Evolutionary conservation across 257 asterid species (phyloP), one percentile per base, ranked within the genome.

Genomic region (Ophiorrhiza pumila): DNA sequence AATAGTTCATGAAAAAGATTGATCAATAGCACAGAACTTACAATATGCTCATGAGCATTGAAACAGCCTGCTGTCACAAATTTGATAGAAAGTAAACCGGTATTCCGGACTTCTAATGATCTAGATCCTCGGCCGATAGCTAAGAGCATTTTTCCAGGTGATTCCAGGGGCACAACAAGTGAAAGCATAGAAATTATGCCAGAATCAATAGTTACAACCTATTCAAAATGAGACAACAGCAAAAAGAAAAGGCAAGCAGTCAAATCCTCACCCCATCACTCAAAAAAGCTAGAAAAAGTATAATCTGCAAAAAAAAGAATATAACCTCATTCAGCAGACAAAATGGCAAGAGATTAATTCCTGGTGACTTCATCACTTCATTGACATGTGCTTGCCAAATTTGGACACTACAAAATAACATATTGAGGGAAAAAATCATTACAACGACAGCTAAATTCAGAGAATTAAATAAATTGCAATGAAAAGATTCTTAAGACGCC

Each of bases 81-180:
- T 57, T 79, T 75, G 57, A 70, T 59, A 65, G 72, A 62, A 13
- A 68, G 55, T 71, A 85, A 75, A 79, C 90, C 91, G 71, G 86
- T 81, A 74, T 65, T 77, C 90, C 90, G 87, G 71, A 86, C 78
- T 84, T 90, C 97, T 74, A 92, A 58, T 74, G 88, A 82, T 59
- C 98, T 96, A 23, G 96, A 92, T 74, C 96, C 96, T 76, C 83
- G 87, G 65, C 98, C 98, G 79, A 90, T 65, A 80, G 97, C 98
- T 79, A 90, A 77, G 71, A 65, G 82, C 79, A 85, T 65, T 74
- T 76, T 83, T 68, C 71, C 72, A 20, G 87, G 86, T 37, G 90
- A 78, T 46, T 84, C 81, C 14, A 56, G 69, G 32, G 87, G 86
- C 64, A 82, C 82, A 64, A 64, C 69, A 60, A 92, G 82, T 63